These are phyloP conservation scores for Podospora tetraspora DNA, from an alignment of 495 filamentous ascomycete genomes.

Conservation along the genomic window DNA sequence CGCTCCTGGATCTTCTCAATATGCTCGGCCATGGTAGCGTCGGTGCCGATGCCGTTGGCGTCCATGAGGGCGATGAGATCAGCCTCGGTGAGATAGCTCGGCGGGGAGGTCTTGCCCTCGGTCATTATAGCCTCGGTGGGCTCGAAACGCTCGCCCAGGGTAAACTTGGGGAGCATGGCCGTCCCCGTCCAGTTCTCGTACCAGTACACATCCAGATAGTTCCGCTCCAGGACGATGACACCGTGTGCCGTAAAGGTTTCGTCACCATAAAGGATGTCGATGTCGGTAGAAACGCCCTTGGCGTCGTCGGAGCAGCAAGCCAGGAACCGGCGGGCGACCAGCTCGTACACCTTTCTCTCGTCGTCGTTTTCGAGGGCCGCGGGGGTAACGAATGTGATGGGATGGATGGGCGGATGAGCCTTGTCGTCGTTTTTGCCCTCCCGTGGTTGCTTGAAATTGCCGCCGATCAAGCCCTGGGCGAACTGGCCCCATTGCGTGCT, in stretches of 20 bases:
- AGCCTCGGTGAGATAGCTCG: slow-evolving; percentile 86
- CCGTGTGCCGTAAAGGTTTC: slow-evolving; percentile 77
- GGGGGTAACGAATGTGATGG: slow-evolving; percentile 69
- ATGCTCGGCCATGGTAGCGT: slow-evolving; percentile 98
- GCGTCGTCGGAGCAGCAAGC: slow-evolving; percentile 96
- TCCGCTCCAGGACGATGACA: slow-evolving; percentile 77
- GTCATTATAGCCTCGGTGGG: slow-evolving; percentile 84
- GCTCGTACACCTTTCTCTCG: slow-evolving; percentile 82
- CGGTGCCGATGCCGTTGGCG: slow-evolving; percentile 95
- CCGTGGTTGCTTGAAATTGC: slow-evolving; percentile 74
- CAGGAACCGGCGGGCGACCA: slow-evolving; percentile 88
- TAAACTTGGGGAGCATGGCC: slow-evolving; percentile 73
- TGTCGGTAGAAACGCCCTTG: slow-evolving; percentile 71
- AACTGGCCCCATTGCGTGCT: slow-evolving; percentile 75
- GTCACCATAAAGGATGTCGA: slow-evolving; percentile 80
- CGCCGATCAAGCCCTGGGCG: slow-evolving; percentile 71
- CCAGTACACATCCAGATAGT: slow-evolving; percentile 92
- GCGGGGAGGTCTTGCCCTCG: slow-evolving; percentile 79
- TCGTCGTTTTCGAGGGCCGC: slow-evolving; percentile 51
- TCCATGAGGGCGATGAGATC: slow-evolving; percentile 98
- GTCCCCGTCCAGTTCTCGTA: slow-evolving; percentile 95
- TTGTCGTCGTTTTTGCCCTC: slow-evolving; percentile 87
- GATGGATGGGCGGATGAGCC: slow-evolving; percentile 95
- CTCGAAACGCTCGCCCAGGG: slow-evolving; percentile 70
- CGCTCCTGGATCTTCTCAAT: slow-evolving; percentile 91